Base-by-base conservation (phyloP, 352 stramenopile genomes). In the Plasmopara viticola region DNA sequence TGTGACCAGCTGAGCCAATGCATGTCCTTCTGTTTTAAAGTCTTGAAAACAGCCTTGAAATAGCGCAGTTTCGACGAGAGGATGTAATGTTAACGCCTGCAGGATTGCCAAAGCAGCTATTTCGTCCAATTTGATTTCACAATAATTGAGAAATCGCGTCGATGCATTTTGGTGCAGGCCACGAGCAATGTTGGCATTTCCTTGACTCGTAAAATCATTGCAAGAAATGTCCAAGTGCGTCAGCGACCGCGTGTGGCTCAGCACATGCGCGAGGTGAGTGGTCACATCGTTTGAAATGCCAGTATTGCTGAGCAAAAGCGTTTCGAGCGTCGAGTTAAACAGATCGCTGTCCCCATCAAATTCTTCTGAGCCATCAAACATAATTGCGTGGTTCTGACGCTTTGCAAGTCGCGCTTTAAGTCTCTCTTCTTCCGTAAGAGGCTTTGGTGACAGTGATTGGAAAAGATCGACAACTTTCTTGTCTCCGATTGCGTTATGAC, bases 401-500 rank as follows among this genome's bases (percentile, higher is more conserved):
- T 47, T 61, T 2, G 64, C 64, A 30, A 84, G 71, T 17, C 69
- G 65, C 6, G 61, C 62, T 52, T 90, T 86, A 25, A 87, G 60
- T 38, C 74, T 53, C 38, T 82, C 61, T 47, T 86, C 63, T n/a
- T 77, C 62, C 0, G 62, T 79, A 2, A 72, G 39, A 28, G 66
- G 48, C 28, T 68, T 70, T 12, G 71, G 62, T 9, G 71, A 58
- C 5, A 90, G 52, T 6, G 80, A 61, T 6, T 64, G 53, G 10
- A 88, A 59, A 8, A 90, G 51, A 14, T 88, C 75, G 14, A 61
- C 56, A 6, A 64, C 62, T 47, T 81, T 86, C 30, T 54, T 55
- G 47, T 86, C 72, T 28, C 70, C 73, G 29, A 90, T 77, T 42
- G 62, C 62, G 38, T 90, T 90, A 60, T 88, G 78, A 9, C 65